A percentile compares a stretch with the other conserved stretches of the same genome.
Conservation (phyloP, 1,284 basidiomycete genomes). For the Jaminaea rosea region DNA sequence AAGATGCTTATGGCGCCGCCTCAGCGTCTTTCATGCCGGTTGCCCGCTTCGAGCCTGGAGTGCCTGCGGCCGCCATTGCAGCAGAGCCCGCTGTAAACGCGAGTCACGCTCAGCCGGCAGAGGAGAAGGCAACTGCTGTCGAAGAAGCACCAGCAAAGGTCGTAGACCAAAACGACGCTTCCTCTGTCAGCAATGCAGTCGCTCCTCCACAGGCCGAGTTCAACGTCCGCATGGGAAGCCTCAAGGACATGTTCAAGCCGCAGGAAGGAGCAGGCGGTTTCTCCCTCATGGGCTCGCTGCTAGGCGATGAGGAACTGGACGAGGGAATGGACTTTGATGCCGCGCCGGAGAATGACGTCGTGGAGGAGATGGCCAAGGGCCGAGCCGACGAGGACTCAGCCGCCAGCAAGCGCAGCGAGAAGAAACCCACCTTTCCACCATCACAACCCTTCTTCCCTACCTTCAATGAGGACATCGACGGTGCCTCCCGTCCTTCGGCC, state of each 20-base stretch:
- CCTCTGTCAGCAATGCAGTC: too few relatives aligned
- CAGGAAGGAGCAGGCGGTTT: slow-evolving; percentile 25
- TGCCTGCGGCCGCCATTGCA: too few relatives aligned
- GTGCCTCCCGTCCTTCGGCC: too few relatives aligned
- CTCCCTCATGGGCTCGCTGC: slow-evolving; percentile 25
- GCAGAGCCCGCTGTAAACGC: too few relatives aligned
- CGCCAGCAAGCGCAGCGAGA: neutral
- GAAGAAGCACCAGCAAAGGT: neutral
- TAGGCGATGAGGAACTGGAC: slow-evolving; percentile 21
- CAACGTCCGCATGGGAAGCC: slow-evolving; percentile 17
- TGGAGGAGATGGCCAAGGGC: too few relatives aligned
- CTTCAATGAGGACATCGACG: too few relatives aligned
- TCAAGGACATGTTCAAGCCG: slow-evolving; percentile 43
- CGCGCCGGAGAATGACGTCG: too few relatives aligned
- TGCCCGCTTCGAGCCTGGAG: too few relatives aligned
- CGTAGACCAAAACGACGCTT: neutral
- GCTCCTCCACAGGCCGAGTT: neutral
- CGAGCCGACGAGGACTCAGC: neutral
- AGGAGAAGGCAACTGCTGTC: neutral
- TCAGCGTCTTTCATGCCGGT: too few relatives aligned
- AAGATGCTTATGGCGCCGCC: too few relatives aligned
- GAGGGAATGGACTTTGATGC: slow-evolving; percentile 10
- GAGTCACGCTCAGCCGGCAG: neutral
- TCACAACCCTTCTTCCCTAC: neutral
- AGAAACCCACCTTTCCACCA: neutral